Evolutionary conservation across 371 early-diverging fungal species (phyloP), one percentile per base, ranked within the genome.

Genomic region (Chytridiales sp.): DNA sequence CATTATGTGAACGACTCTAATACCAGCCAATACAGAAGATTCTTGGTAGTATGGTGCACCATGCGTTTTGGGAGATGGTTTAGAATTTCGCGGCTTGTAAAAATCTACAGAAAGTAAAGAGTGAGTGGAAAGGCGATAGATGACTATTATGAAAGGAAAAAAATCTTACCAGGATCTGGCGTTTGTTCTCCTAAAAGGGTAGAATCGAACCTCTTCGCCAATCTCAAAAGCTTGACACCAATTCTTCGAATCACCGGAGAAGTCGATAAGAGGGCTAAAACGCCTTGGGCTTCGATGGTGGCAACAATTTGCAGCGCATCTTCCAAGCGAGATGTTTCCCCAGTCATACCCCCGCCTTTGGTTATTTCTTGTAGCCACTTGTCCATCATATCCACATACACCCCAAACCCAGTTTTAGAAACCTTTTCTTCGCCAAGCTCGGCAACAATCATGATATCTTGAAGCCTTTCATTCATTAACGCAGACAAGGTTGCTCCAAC

Each of bases 211-310:
- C n/a, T 24, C 21, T 29, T 9, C 22, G 27, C 83, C 19, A 84
- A 49, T 34, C 78, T 70, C 30, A 92, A 13, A 11, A 66, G 8
- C 17, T 32, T 67, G 22, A 89, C 54, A 4, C 61, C 62, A 4
- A 77, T 55, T 21, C 61, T 82, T 24, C 93, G 86, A 27, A 85
- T 77, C 0, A 66, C 56, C 9, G 83, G 70, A 0, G 79, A 80
- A 17, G 79, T 79, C 47, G 80, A 83, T 50, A 87, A 89, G 27
- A 93, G 70, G 55, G n/a, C n/a, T n/a, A n/a, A n/a, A n/a, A n/a
- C n/a, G 0, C 91, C 93, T 32, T 81, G 80, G 3, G 84, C 83
- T 70, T 93, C 92, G 5, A 86, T 85, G 39, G 84, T 85, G 52
- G 82, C 81, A 2, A 93, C 71, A 36, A 87, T 74, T 34, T 72